phyloP scores from a whole-genome alignment of 495 filamentous ascomycete species.

The Hypoxylon perforatum region DNA sequence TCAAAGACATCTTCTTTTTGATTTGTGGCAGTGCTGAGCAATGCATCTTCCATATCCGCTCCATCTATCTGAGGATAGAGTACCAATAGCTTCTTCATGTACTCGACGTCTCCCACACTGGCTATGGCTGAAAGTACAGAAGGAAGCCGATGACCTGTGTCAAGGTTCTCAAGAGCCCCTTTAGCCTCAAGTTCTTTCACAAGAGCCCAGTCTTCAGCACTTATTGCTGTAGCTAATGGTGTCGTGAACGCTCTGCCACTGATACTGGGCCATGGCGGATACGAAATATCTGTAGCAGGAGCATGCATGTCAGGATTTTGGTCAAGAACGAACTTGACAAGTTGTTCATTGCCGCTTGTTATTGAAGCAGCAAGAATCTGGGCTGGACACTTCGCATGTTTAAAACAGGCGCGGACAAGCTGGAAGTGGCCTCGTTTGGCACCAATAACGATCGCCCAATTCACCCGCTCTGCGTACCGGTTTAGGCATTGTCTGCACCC shows the following conservation, averaged over 20 bases:
- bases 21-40: not conserved
- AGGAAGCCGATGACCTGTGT: not conserved
- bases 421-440: constrained; percentile 12
- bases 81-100: constrained; percentile 6
- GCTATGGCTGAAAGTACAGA: constrained; percentile 2
- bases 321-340: constrained; percentile 18
- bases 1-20: not conserved
- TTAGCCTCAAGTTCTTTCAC: constrained; percentile 7
- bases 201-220: not conserved
- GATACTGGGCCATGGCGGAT: not conserved
- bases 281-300: not conserved
- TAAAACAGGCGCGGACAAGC: constrained; percentile 13
- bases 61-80: not conserved
- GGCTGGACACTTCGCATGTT: not conserved
- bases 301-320: constrained; percentile 14
- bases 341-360: constrained; percentile 5
- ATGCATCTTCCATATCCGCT: not conserved
- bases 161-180: constrained; percentile 10
- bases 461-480: not conserved
- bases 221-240: constrained; percentile 27
- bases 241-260: not conserved
- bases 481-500: not conserved
- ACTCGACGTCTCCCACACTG: constrained; percentile 2
- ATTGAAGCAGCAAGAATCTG: constrained; percentile 24
- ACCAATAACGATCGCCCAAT: not conserved